A percentile compares a stretch with the other conserved stretches of the same genome.
These are phyloP conservation scores for Fennellomyces sp. DNA, from an alignment of 371 early-diverging fungal genomes.

Conservation along the genomic window DNA sequence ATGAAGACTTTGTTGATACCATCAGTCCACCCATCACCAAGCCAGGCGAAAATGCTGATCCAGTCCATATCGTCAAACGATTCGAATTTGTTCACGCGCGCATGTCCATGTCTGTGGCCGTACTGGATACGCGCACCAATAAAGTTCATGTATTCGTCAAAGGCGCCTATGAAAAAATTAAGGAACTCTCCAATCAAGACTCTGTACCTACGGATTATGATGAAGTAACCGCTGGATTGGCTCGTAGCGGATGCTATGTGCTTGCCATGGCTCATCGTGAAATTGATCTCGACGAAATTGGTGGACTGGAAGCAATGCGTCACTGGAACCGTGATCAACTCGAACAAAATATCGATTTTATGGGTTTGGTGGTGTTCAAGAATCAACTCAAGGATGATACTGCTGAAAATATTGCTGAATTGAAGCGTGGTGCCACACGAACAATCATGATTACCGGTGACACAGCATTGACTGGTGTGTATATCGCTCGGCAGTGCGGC, in stretches of 20 bases:
- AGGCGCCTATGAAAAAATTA: constrained; percentile 79
- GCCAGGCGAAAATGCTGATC: constrained; percentile 11
- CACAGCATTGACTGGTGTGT: constrained; percentile 76
- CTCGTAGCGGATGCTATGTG: constrained; percentile 77
- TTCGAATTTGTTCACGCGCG: constrained; percentile 85
- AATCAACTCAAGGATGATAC: constrained; percentile 84
- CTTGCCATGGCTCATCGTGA: constrained; percentile 67
- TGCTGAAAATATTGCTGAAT: constrained; percentile 60
- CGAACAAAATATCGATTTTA: constrained; percentile 64
- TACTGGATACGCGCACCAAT: constrained; percentile 49
- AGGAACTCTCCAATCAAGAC: constrained; percentile 25
- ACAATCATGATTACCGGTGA: constrained; percentile 96
- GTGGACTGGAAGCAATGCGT: constrained; percentile 28
- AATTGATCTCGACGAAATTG: constrained; percentile 40
- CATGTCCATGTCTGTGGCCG: constrained; percentile 80
- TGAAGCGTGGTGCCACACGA: constrained; percentile 76
- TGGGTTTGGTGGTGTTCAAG: constrained; percentile 79
- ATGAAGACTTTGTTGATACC: constrained; percentile 19
- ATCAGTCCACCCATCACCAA: constrained; percentile 17
- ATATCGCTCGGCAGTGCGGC: constrained; percentile 59
- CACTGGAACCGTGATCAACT: constrained; percentile 57
- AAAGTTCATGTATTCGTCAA: constrained; percentile 69
- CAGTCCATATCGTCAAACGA: constrained; percentile 53
- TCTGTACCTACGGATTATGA: constrained; percentile 69
- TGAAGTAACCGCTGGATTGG: constrained; percentile 43